Conservation (phyloP, 2,329 filamentous ascomycete species). For the Coleophoma eucalyptorum region DNA sequence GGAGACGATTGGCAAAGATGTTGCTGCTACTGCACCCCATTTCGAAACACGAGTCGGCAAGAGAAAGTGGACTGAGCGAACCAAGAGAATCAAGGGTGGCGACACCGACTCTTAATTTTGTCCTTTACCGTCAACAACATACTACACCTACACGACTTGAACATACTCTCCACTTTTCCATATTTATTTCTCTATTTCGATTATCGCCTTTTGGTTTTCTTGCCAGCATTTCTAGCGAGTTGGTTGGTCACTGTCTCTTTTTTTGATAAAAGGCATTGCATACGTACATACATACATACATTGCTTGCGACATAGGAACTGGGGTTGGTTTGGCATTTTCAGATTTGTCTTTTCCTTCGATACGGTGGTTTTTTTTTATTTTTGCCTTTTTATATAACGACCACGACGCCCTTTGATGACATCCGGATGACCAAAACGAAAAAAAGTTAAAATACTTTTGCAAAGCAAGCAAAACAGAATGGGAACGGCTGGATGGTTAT, state of each 20-base stretch:
- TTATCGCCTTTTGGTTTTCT: neutral
- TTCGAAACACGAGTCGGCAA: conserved; percentile 89
- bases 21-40: conserved; percentile 71
- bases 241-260: neutral
- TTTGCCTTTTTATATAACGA: neutral
- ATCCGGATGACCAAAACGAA: neutral
- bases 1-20: conserved; percentile 72
- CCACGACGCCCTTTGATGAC: neutral
- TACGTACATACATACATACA: neutral
- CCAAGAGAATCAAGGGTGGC: conserved; percentile 30
- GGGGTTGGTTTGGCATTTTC: neutral
- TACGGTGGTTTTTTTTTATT: neutral
- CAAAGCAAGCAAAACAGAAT: neutral
- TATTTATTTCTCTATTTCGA: neutral
- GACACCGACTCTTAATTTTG: conserved; percentile 2
- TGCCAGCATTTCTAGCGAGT: neutral
- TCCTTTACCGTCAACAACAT: neutral
- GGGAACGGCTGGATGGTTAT: neutral
- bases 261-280: neutral
- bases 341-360: neutral
- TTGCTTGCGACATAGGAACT: neutral
- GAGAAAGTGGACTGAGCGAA: conserved; percentile 64
- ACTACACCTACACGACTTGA: neutral
- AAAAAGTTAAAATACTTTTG: too few species aligned
- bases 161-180: neutral